Conservation (phyloP, 371 early-diverging fungal species). For the Apophysomyces sp. region DNA sequence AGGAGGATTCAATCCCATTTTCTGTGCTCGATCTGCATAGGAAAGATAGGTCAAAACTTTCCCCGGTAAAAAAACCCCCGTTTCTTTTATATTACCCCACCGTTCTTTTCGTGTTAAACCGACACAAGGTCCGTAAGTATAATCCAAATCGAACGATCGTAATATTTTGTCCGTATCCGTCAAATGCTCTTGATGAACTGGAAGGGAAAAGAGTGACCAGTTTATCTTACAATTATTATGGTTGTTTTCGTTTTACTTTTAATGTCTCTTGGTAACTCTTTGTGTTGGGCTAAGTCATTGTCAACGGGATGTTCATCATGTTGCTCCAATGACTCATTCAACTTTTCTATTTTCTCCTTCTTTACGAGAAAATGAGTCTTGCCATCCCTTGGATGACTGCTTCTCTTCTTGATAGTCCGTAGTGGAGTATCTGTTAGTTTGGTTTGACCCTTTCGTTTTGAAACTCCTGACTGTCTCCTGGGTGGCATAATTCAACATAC, state of each 20-base stretch:
- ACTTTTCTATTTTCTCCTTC: neutral
- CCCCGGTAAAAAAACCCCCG: too few relatives aligned
- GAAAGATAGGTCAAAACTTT: neutral
- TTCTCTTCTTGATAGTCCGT: neutral
- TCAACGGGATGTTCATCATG: neutral
- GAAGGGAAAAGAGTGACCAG: neutral
- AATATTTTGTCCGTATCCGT: constrained; percentile 33
- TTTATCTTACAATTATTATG: neutral
- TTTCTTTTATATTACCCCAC: too few relatives aligned
- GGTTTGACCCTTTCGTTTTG: neutral
- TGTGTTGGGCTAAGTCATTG: neutral
- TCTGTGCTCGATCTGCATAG: constrained; percentile 9
- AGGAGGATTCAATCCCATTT: constrained; percentile 37
- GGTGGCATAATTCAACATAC: neutral
- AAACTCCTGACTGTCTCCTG: neutral
- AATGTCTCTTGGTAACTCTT: neutral
- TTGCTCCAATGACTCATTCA: neutral
- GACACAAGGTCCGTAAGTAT: constrained; percentile 43
- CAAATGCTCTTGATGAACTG: constrained; percentile 42
- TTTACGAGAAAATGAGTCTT: neutral
- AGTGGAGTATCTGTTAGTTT: neutral
- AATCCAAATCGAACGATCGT: constrained; percentile 45
- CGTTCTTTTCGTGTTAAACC: constrained; percentile 45
- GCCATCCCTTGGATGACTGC: neutral
- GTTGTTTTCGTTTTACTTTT: neutral